Evolutionary conservation across 208 protist species (phyloP).

Genomic region (Porcisia deanei): DNA sequence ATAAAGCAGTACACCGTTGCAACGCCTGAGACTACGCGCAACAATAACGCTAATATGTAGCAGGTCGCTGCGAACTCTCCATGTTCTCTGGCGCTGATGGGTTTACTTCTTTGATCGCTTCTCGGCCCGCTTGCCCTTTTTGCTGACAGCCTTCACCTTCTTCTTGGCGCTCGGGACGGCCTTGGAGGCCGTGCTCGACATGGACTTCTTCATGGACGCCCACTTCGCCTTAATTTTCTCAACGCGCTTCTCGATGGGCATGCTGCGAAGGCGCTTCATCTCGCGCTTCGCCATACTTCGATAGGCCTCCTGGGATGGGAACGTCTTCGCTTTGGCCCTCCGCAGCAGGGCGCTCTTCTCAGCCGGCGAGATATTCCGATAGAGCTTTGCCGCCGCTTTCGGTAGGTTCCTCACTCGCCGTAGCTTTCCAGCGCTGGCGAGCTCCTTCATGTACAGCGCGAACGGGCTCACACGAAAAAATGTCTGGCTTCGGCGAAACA

Average conservation of each 20-base stretch:
- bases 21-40: no score
- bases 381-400: constrained; percentile 33
- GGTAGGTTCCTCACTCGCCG: constrained; percentile 6
- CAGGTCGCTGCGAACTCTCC: background rate
- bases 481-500: constrained; percentile 45
- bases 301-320: constrained; percentile 54
- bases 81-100: background rate
- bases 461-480: constrained; percentile 58
- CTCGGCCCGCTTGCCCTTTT: constrained; percentile 21
- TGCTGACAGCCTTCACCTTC: constrained; percentile 26
- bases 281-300: constrained; percentile 54
- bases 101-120: constrained; percentile 14
- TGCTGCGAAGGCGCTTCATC: constrained; percentile 26
- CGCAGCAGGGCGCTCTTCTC: constrained; percentile 39
- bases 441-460: constrained; percentile 56
- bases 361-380: constrained; percentile 37
- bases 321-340: constrained; percentile 37
- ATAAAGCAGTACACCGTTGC: no score
- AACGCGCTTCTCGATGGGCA: constrained; percentile 19
- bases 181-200: constrained; percentile 10
- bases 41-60: no score
- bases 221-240: constrained; percentile 18
- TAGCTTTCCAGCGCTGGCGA: constrained; percentile 39
- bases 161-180: constrained; percentile 25
- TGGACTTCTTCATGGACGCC: constrained; percentile 18